Evolutionary conservation across 2,329 filamentous ascomycete genomes (phyloP), one percentile per base, ranked within the genome.

Genomic region (Cladosporium oxysporum): DNA sequence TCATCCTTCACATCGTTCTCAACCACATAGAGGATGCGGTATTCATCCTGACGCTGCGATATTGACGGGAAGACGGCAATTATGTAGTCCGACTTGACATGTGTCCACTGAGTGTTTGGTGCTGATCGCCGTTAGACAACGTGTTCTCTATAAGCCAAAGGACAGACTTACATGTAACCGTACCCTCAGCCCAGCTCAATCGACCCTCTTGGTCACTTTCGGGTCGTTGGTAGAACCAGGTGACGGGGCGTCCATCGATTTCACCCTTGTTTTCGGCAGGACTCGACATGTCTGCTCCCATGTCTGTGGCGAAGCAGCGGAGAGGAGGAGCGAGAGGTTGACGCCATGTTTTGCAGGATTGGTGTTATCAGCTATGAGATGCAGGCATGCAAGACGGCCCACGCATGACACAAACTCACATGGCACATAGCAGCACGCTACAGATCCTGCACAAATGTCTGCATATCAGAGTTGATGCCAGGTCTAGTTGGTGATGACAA

Each of bases 241-340:
- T 73, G 35, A 69, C 72, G 5, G 69, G 69, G 31, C 70, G 64
- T 1, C 73, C 72, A 58, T 75, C 71, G 44, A 74, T 64, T 23
- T 70, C 64, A 37, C 71, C 71, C 50, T 70, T 66, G 23, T 64
- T 69, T 47, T 70, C 69, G 21, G 66, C 63, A 18, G 68, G 37
- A 3, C 68, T 69, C 2, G 71, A 69, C 41, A 66, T 63, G 33
- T 69, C 66, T 52, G 66, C 66, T 49, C 68, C 69, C 72, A 74
- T 74, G 3, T 4, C 58, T 23, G 26, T 12, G 33, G 26, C 7
- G 29, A 6, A 55, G 28, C 7, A 55, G 29, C 28, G n/a, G 10
- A 21, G 41, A 26, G n/a, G 23, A 23, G 47, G 49, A 23, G 41
- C 11, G 12, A 26, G 28, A 37, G 33, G 23, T 37, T 62, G 60